Evolutionary conservation across 805 yeast genomes (phyloP), one percentile per base, ranked within the genome.

Genomic region (Metschnikowia anglica): DNA sequence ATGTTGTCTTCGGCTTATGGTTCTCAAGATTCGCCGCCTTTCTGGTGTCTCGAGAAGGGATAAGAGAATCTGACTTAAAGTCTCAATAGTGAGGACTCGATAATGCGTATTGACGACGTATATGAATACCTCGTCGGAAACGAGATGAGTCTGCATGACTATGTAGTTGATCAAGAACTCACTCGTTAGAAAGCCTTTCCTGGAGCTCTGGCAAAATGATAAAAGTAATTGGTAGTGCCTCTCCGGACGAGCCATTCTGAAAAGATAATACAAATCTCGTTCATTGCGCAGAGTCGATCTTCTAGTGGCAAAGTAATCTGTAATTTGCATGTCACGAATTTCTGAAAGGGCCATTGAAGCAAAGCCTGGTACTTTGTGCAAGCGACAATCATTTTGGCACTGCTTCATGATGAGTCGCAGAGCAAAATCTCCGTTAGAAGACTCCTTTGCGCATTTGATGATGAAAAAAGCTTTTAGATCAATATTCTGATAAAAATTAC

Each of bases 281-380:
- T 48, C 51, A 34, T 44, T 48, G 23, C 21, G 26, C 16, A 12
- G 15, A n/a, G 37, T 13, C 4, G 13, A 5, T 26, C 35, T 23
- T 19, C 40, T 13, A 12, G 27, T 27, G n/a, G 41, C 32, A 13
- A 47, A 29, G 16, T 26, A 36, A 17, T 37, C 36, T 4, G 19
- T 28, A 4, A 36, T 13, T n/a, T 26, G 31, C 16, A 33, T 11
- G 15, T 30, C 36, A 3, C 19, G 16, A 6, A 10, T 7, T 4
- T 15, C 23, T 11, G 29, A 4, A 13, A 39, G 29, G 10, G 38
- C 23, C 21, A 33, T 20, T 4, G 48, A 40, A 5, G 23, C 34
- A 13, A 40, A 34, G 5, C 48, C 48, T 21, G 45, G 37, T 13
- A 43, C 24, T 23, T 33, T 15, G 28, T 31, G 36, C 25, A 43